Base-by-base conservation (phyloP, 441 rosid species). In the Eutrema salsugineum region DNA sequence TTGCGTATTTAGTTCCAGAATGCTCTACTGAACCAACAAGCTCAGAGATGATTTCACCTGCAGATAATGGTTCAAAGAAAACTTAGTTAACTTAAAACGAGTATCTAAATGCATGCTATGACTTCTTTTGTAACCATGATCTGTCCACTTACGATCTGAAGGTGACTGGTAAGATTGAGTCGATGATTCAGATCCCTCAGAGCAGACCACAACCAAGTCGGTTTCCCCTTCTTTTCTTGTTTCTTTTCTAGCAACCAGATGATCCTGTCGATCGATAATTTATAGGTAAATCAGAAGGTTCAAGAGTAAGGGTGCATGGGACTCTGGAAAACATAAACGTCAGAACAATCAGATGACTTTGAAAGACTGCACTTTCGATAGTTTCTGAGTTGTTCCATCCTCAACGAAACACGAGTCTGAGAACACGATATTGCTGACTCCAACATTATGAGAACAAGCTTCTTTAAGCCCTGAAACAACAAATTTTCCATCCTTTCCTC, bases 131-230 rank as follows among this genome's bases (percentile, higher is more conserved):
- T 24, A 39, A 77, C 56, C 16, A 42, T 66, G 20, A 77, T 74
- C n/a, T 51, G 3, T 55, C 38, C 32, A 80, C 91, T 51, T 72
- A 91, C 94, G 73, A 77, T 90, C 97, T 66, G 83, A 77, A 48
- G 56, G 79, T 44, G 79, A 75, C 49, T 62, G 70, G 47, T 75
- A 85, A 65, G 77, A 43, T 72, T 76, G 83, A 39, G 16, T 43
- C 7, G 19, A n/a, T 49, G 84, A 75, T 62, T 73, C 75, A 76
- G 87, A 54, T 19, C 76, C 85, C 60, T 74, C 86, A 65, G 80
- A 78, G 79, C 98, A 93, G 77, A 86, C 67, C 38, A 91, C 85
- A 79, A 89, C 73, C 69, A 93, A 79, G 77, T 91, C 89, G 15
- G 88, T 80, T 63, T 79, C 80, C 63, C 83, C 97, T 74, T 83